Conservation (phyloP, 2,329 filamentous ascomycete species). For the Pseudopithomyces maydicus region DNA sequence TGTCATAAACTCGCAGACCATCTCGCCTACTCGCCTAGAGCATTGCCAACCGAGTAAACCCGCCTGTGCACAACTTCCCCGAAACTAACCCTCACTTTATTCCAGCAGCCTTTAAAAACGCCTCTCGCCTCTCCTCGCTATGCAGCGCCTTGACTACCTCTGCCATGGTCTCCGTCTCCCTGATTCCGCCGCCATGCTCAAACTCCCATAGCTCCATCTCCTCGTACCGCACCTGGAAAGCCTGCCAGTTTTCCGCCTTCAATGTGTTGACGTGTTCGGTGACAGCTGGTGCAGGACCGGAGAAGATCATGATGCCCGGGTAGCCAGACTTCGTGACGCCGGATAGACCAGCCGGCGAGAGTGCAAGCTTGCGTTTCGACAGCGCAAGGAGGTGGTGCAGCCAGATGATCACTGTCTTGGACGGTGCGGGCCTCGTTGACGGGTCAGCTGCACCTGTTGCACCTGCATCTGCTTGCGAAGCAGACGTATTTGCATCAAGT, state of each 20-base stretch:
- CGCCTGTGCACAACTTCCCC: neutral
- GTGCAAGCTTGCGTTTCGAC: conserved; percentile 52
- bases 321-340: conserved; percentile 55
- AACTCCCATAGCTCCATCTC: conserved; percentile 46
- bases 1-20: too few relatives aligned
- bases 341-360: conserved; percentile 43
- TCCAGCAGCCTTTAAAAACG: conserved; percentile 40
- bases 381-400: conserved; percentile 54
- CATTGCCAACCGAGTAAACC: neutral
- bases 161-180: conserved; percentile 52
- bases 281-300: conserved; percentile 44
- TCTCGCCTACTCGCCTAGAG: too few relatives aligned
- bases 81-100: conserved; percentile 32
- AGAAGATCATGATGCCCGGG: conserved; percentile 52
- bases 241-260: conserved; percentile 52
- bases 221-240: conserved; percentile 53
- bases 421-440: conserved; percentile 2
- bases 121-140: conserved; percentile 25
- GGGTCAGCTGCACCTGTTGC: neutral
- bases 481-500: conserved; percentile 11
- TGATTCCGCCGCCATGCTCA: conserved; percentile 45
- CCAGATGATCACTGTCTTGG: conserved; percentile 51
- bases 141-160: conserved; percentile 47
- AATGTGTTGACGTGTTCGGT: conserved; percentile 49
- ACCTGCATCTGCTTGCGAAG: neutral